A percentile compares a stretch with the other conserved stretches of the same genome.
These are phyloP conservation scores for Panaeolus cyanescens DNA, from an alignment of 768 basidiomycete species.

Conservation along the genomic window DNA sequence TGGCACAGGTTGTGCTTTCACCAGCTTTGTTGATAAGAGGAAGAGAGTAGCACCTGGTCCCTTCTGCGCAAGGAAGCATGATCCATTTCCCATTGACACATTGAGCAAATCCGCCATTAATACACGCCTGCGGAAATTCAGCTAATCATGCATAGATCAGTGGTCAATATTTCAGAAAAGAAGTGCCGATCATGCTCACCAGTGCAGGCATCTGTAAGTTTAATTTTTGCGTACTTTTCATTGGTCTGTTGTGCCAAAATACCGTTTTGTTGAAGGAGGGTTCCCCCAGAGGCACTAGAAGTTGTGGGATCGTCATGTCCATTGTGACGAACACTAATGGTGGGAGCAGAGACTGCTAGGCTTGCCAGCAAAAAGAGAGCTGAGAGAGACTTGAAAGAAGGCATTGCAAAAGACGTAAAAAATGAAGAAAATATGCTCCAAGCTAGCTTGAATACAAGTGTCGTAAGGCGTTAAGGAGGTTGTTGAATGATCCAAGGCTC, in stretches of 20 bases:
- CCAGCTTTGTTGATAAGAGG: slow-evolving; percentile 51
- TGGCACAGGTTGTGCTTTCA: slow-evolving; percentile 46
- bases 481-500: not conserved
- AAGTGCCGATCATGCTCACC: not conserved
- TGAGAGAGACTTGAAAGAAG: not conserved
- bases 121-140: slow-evolving; percentile 33
- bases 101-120: slow-evolving; percentile 42
- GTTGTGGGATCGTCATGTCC: not conserved
- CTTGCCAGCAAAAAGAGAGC: not conserved
- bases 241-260: not conserved
- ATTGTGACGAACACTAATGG: not conserved
- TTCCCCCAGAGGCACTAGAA: not conserved
- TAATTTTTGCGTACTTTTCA: not conserved
- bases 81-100: slow-evolving; percentile 43
- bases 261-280: not conserved
- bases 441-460: not conserved
- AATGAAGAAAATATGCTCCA: not conserved
- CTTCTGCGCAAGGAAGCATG: slow-evolving; percentile 34
- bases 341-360: not conserved
- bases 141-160: not conserved
- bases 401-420: not conserved
- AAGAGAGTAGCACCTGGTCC: slow-evolving; percentile 46
- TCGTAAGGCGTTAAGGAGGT: not conserved
- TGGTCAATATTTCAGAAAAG: not conserved
- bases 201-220: not conserved